These are phyloP conservation scores for Periglandula ipomoeae DNA, from an alignment of 2,329 filamentous ascomycete genomes.

Conservation along the genomic window DNA sequence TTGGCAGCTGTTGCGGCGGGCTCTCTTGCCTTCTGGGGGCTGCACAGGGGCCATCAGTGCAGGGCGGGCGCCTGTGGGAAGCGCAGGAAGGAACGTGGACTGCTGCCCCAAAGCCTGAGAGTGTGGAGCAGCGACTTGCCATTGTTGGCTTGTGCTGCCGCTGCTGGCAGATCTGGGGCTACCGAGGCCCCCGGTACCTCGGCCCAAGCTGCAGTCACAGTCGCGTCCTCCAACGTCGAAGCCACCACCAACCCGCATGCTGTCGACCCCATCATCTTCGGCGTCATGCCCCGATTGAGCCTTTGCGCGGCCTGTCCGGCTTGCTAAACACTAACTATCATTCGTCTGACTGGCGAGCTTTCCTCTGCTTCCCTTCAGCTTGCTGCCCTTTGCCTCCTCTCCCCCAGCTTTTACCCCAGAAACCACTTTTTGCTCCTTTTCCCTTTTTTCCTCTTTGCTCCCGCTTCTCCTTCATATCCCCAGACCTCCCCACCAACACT, in stretches of 20 bases:
- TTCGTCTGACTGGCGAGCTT: background rate
- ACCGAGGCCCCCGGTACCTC: conserved; percentile 13
- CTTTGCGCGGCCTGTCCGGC: conserved; percentile 3
- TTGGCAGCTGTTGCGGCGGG: too few relatives aligned
- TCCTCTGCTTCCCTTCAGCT: background rate
- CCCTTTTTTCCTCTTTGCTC: background rate
- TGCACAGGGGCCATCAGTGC: too few relatives aligned
- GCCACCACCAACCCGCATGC: conserved; percentile 1
- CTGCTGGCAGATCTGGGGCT: conserved; percentile 9
- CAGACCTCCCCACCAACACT: background rate
- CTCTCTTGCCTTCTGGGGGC: too few relatives aligned
- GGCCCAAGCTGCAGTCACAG: conserved; percentile 6
- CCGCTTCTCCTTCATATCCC: conserved; percentile 1
- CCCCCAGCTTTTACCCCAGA: conserved; percentile 3
- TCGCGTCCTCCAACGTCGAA: background rate
- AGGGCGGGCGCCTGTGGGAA: too few relatives aligned
- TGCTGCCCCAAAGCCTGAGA: too few relatives aligned
- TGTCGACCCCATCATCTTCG: background rate
- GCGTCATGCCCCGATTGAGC: conserved; percentile 9
- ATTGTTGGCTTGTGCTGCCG: too few relatives aligned
- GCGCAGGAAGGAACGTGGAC: too few relatives aligned
- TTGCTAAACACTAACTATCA: conserved; percentile 5
- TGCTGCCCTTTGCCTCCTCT: background rate
- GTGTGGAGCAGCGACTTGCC: too few relatives aligned
- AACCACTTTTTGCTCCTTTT: background rate